Evolutionary conservation across 345 rosid species (phyloP), one percentile per base, ranked within the genome.

Genomic region (Dipteronia sinensis): DNA sequence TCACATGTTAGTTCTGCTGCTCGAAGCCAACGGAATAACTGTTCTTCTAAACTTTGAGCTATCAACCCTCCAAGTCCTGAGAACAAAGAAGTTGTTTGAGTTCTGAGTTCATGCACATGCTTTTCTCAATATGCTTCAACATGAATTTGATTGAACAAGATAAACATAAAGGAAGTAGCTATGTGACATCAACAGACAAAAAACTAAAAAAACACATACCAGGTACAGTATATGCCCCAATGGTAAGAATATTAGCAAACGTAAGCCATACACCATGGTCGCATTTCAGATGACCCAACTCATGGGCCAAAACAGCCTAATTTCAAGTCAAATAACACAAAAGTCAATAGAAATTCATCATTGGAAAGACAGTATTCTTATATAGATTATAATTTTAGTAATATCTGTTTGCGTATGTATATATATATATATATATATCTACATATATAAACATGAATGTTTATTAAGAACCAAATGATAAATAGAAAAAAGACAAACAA

Each of bases 211-310:
- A 85, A 73, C 10, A 78, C 90, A 78, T 89, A 93, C 99, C 98
- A 68, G 98, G 99, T 77, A 95, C 88, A 65, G 86, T 86, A 83
- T 95, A 88, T n/a, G 96, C 99, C 56, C 98, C 99, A 71, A 95
- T 88, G 49, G 96, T 93, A 82, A 95, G 94, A 81, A 93, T 87
- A 76, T 92, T 95, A 64, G 98, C 99, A 84, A 95, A 89, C 13
- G 99, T 93, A 74, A 95, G 97, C 99, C 99, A 95, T 13, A 93
- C 94, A 68, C 99, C 98, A 42, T 93, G 99, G 79, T 95, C 97
- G 7, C 99, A 95, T 83, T 95, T 93, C 72, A 95, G 89, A 89
- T 93, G 98, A 31, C 99, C 99, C 82, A 95, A 86, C 79, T 95
- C 99, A 72, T 93, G 98, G 22, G 97, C 99, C 93, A 95, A 86